phyloP scores from a whole-genome alignment of 495 filamentous ascomycete species.

The Cercophora sp. region DNA sequence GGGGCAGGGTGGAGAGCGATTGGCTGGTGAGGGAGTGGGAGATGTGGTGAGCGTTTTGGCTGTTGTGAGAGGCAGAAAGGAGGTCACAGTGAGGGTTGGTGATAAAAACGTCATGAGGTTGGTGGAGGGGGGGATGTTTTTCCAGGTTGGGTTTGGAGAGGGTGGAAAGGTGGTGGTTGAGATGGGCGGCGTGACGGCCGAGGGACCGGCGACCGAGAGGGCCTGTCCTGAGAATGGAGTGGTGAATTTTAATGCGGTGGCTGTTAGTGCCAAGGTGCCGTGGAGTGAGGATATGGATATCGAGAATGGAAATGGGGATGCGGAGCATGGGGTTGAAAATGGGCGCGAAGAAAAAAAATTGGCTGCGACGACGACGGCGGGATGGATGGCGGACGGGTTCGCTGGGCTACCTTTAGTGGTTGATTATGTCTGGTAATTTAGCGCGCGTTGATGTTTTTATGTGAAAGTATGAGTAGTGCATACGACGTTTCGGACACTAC shows the following conservation, averaged over 20 bases:
- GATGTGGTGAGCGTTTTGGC: slow-evolving; percentile 14
- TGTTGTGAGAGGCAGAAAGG: not conserved
- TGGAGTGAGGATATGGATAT: not conserved
- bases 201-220: not conserved
- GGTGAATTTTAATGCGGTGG: slow-evolving; percentile 1
- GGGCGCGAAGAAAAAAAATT: slow-evolving; percentile 9
- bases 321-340: not conserved
- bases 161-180: not conserved
- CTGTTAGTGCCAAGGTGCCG: not conserved
- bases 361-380: no score
- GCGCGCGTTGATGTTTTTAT: no score
- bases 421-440: no score
- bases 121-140: not conserved
- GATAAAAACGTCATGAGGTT: not conserved
- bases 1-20: slow-evolving; percentile 9
- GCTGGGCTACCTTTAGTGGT: no score
- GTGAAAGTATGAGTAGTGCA: no score
- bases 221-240: not conserved
- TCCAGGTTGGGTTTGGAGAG: not conserved
- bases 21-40: not conserved
- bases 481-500: no score
- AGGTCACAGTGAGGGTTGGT: not conserved
- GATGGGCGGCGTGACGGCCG: not conserved
- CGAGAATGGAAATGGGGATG: not conserved
- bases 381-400: no score